A percentile compares a stretch with the other conserved stretches of the same genome.
Conservation (phyloP, 140 eudicot genomes). For the Stevia rebaudiana region DNA sequence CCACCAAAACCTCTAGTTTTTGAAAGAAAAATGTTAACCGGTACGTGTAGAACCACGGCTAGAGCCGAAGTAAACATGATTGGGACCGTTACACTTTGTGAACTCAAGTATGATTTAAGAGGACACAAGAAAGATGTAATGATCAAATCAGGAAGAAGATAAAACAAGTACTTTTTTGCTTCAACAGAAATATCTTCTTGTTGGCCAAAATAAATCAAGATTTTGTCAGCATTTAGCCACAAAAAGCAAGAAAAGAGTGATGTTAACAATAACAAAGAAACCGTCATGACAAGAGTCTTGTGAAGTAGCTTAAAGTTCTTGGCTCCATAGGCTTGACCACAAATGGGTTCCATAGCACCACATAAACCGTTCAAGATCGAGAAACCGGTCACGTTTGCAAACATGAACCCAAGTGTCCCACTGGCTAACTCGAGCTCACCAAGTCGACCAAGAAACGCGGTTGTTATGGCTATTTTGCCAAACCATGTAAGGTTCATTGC, state of each 20-base stretch:
- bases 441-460: conserved; percentile 73
- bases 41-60: conserved; percentile 57
- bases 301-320: conserved; percentile 73
- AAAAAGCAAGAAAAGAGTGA: conserved; percentile 50
- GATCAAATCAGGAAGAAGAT: conserved; percentile 69
- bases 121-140: conserved; percentile 65
- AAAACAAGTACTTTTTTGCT: conserved; percentile 48
- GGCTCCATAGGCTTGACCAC: conserved; percentile 94
- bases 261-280: conserved; percentile 35
- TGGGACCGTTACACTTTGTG: conserved; percentile 62
- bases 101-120: conserved; percentile 65
- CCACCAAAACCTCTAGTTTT: conserved; percentile 63
- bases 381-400: conserved; percentile 82
- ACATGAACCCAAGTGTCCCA: conserved; percentile 72
- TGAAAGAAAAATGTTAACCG: conserved; percentile 50
- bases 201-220: conserved; percentile 63
- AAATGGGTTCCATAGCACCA: conserved; percentile 87
- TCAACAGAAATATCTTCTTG: conserved; percentile 47
- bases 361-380: conserved; percentile 67
- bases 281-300: conserved; percentile 70
- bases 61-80: conserved; percentile 69
- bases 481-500: conserved; percentile 84
- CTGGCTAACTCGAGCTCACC: conserved; percentile 84
- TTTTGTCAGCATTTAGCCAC: conserved; percentile 71
- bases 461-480: conserved; percentile 67